Evolutionary conservation across 768 basidiomycete genomes (phyloP).

Genomic region (Leucocoprinus sp.): DNA sequence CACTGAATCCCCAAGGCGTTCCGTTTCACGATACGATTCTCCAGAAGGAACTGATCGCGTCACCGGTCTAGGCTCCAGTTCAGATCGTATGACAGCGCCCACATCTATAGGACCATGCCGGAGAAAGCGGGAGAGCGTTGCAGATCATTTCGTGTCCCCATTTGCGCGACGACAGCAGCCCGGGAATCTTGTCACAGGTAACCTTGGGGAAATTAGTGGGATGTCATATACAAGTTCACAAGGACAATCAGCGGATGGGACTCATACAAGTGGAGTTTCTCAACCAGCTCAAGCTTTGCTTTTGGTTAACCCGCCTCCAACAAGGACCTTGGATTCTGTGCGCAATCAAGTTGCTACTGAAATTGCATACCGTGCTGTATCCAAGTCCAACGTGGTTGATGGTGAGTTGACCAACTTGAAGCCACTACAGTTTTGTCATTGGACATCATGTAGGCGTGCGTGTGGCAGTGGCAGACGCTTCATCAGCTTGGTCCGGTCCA

Average conservation of each 20-base stretch:
- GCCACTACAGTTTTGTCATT: not conserved
- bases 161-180: not conserved
- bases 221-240: not conserved
- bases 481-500: slow-evolving; percentile 32
- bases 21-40: slow-evolving; percentile 2
- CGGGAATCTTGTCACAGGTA: not conserved
- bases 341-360: slow-evolving; percentile 51
- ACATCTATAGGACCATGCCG: not conserved
- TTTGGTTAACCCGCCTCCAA: not conserved
- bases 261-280: not conserved
- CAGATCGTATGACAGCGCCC: not conserved
- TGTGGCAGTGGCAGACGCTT: slow-evolving; percentile 52
- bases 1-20: not conserved
- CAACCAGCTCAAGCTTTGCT: not conserved
- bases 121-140: not conserved
- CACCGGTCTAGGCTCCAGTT: not conserved
- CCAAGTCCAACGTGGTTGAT: slow-evolving; percentile 40
- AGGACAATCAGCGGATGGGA: not conserved
- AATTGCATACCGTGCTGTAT: slow-evolving; percentile 47
- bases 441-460: slow-evolving; percentile 29
- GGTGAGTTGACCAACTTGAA: slow-evolving; percentile 20
- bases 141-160: not conserved
- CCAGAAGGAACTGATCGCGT: not conserved
- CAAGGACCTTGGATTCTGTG: slow-evolving; percentile 50
- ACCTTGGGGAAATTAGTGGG: not conserved